Percentiles rank a stretch among this genome's conserved stretches.
Conservation (phyloP, 345 rosid genomes). For the Gossypium ekmanianum region DNA sequence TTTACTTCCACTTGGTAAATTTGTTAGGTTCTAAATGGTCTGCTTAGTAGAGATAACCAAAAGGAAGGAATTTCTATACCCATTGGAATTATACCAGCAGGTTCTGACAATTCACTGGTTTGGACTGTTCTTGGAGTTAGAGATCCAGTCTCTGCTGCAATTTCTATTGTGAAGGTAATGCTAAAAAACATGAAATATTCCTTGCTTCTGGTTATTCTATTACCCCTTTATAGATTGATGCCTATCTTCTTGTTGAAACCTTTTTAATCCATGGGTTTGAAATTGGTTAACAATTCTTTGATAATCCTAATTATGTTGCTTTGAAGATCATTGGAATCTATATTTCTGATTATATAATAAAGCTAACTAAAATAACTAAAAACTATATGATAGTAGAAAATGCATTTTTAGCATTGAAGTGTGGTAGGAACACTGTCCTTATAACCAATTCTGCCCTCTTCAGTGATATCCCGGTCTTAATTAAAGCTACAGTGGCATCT, state of each 20-base stretch:
- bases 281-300: background rate
- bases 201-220: background rate
- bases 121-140: constrained; percentile 98
- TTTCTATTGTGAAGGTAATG: constrained; percentile 86
- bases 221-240: background rate
- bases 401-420: background rate
- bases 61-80: constrained; percentile 98
- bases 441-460: background rate
- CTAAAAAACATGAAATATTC: background rate
- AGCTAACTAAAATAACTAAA: background rate
- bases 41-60: constrained; percentile 79
- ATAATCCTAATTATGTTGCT: background rate
- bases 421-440: background rate
- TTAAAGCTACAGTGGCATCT: background rate
- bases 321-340: background rate
- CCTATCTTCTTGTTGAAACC: background rate
- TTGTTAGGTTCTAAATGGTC: constrained; percentile 85
- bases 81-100: constrained; percentile 97
- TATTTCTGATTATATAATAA: background rate
- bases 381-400: background rate
- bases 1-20: constrained; percentile 16
- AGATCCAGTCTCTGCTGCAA: constrained; percentile 94
- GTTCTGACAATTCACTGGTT: constrained; percentile 95
- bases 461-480: background rate
- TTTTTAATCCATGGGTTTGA: constrained; percentile 1